Base-by-base conservation (phyloP, 1,284 basidiomycete species). In the Ustilago tritici region DNA sequence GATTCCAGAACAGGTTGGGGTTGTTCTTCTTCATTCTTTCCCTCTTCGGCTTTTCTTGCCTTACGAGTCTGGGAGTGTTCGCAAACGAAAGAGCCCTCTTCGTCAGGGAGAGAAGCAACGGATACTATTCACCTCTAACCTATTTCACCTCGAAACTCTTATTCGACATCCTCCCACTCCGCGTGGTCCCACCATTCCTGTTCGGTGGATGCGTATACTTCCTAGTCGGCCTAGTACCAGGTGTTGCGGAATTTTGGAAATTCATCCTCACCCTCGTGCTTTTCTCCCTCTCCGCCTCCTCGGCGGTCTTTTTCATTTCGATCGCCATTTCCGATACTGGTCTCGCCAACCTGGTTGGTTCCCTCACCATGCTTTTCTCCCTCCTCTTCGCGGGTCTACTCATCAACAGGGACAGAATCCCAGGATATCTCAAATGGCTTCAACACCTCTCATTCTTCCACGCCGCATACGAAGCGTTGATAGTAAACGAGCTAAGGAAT, bases 21-120 rank as follows among this genome's bases (percentile, higher is more conserved):
- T 89, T 98, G 58, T 98, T 98, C 91, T 95, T 98, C 89, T 98
- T 99, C 87, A 93, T 95, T 14, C 89, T 99, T 17, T 92, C 95
- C 1, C 88, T 98, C 9, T 98, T 99, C 81, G 96, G 95, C 0
- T 98, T 99, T 88, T 95, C 95, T 14, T 95, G 94, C 82, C 87
- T 99, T 60, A 95, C 95, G 4, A 96, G 95, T 70, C 87, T 98
- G 60, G 93, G 93, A 8, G 88, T 97, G 55, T 98, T 98, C 85
- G 93, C 95, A 5, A 94, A 93, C 81, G 96, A 99, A 86, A 90
- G 96, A 19, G 92, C 98, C 71, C 87, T 98, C 49, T 99, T 98
- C 88, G 97, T 98, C 90, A 91, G 96, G 28, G 96, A 99, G 87
- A 94, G 95, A 76, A 92, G 95, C 1, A 99, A 99, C 80, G 95